Evolutionary conservation across 2,329 filamentous ascomycete species (phyloP), one percentile per base, ranked within the genome.

Genomic region (Stemphylium lycopersici): DNA sequence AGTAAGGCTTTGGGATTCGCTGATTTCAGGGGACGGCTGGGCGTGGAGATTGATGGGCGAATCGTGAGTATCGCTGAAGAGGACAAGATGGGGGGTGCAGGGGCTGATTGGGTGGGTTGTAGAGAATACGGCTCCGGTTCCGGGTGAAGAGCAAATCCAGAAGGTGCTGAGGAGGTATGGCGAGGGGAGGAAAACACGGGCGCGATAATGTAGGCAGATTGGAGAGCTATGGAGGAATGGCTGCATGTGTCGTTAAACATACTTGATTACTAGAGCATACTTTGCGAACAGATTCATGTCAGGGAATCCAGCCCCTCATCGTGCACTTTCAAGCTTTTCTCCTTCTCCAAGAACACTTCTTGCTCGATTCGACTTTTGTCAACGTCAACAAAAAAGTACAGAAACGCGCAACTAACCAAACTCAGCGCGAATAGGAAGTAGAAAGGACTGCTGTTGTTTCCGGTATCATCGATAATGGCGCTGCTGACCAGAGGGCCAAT

Each of bases 401-500:
- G 50, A 52, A 60, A 64, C 5, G 56, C 56, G 33, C 61, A 64
- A 20, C 65, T 66, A 1, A 56, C 62, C 22, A 67, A 13, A 34
- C 65, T 68, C 45, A 70, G 34, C n/a, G 63, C 61, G 36, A 67
- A 66, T 58, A 89, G 65, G 53, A 89, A 89, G 62, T 88, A 89
- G 56, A 89, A 90, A 0, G 87, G 86, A 6, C 81, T 82, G 22
- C 79, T 85, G 48, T 83, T 83, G 64, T 88, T 83, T 2, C 72
- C 79, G 5, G 79, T 80, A 0, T 83, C 83, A 66, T 89, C 86
- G 51, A 90, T 88, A 53, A 90, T 90, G 5, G 87, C 87, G 58
- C 82, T 85, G 52, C 83, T 85, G n/a, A 90, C 86, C 22, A 90
- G 75, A 0, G 87, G 87, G 0, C 87, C 87, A 50, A 90, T 88